Percentiles rank a stretch among this genome's conserved stretches.
Conservation (phyloP, 2,329 filamentous ascomycete genomes). For the Talaromyces sp. region DNA sequence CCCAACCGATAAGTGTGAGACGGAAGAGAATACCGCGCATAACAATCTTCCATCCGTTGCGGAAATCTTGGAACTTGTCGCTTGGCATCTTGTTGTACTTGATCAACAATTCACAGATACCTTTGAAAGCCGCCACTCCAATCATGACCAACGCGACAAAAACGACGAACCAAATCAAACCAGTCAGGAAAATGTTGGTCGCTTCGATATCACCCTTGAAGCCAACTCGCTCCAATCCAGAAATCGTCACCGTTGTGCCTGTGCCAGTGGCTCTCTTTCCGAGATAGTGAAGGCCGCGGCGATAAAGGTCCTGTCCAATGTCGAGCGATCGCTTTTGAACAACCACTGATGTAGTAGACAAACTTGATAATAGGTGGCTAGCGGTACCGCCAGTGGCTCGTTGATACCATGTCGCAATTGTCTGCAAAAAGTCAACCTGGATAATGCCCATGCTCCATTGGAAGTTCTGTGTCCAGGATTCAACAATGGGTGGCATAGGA, state of each 20-base stretch:
- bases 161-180: slow-evolving; percentile 82
- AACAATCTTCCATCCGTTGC: slow-evolving; percentile 88
- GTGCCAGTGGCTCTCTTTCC: slow-evolving; percentile 56
- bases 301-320: slow-evolving; percentile 28
- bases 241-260: slow-evolving; percentile 55
- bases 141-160: slow-evolving; percentile 75
- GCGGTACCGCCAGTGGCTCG: slow-evolving; percentile 85
- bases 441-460: slow-evolving; percentile 99
- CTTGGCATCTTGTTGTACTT: slow-evolving; percentile 75
- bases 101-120: slow-evolving; percentile 70
- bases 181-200: slow-evolving; percentile 92
- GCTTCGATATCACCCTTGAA: slow-evolving; percentile 81
- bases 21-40: slow-evolving; percentile 93
- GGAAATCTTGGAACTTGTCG: slow-evolving; percentile 89
- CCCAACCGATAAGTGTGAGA: slow-evolving; percentile 84
- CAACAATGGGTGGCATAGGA: slow-evolving; percentile 78
- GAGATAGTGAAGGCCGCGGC: slow-evolving; percentile 42
- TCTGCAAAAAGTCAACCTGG: slow-evolving; percentile 79
- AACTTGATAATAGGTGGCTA: slow-evolving; percentile 71
- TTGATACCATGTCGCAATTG: slow-evolving; percentile 92
- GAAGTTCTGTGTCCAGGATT: slow-evolving; percentile 95
- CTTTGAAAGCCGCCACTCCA: slow-evolving; percentile 76
- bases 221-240: slow-evolving; percentile 83
- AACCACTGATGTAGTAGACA: slow-evolving; percentile 76
- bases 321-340: slow-evolving; percentile 67